Conservation (phyloP, 2,329 filamentous ascomycete species). For the Aspergillus sp. region DNA sequence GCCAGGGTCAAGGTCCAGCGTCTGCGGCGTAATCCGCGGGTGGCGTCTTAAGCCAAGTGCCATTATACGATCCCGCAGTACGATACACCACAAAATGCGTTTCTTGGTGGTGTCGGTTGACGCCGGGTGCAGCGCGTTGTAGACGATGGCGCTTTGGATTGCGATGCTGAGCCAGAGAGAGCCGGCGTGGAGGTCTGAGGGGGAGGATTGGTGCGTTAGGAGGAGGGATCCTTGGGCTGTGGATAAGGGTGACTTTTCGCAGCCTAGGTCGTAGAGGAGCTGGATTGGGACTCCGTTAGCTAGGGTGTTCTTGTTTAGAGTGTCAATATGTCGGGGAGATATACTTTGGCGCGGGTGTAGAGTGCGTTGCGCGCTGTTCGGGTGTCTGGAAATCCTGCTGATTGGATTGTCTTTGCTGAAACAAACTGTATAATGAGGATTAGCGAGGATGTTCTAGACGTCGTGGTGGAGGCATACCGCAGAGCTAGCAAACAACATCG, state of each 20-base stretch:
- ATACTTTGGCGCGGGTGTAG: conserved; percentile 3
- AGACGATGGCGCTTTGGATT: conserved; percentile 5
- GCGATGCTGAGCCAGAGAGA: conserved; percentile 8
- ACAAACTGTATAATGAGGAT: neutral
- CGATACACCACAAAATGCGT: conserved; percentile 4
- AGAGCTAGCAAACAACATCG: conserved; percentile 6
- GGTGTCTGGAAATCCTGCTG: neutral
- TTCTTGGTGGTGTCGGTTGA: neutral
- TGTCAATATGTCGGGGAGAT: neutral
- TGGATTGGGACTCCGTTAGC: neutral
- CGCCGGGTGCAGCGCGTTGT: neutral
- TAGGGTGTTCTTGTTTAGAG: neutral
- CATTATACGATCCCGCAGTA: conserved; percentile 1
- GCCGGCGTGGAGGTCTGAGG: conserved; percentile 2
- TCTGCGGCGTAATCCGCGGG: conserved; percentile 1
- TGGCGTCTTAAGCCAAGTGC: conserved; percentile 1
- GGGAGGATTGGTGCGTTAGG: conserved; percentile 1
- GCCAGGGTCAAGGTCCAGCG: neutral
- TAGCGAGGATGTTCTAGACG: neutral
- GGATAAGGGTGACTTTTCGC: conserved; percentile 3
- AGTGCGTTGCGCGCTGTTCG: conserved; percentile 1
- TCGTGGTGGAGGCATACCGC: neutral
- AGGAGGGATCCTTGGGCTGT: neutral
- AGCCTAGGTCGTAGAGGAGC: conserved; percentile 6
- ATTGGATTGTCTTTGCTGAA: neutral